phyloP scores from a whole-genome alignment of 371 early-diverging fungal species.

The Apophysomyces sp. region DNA sequence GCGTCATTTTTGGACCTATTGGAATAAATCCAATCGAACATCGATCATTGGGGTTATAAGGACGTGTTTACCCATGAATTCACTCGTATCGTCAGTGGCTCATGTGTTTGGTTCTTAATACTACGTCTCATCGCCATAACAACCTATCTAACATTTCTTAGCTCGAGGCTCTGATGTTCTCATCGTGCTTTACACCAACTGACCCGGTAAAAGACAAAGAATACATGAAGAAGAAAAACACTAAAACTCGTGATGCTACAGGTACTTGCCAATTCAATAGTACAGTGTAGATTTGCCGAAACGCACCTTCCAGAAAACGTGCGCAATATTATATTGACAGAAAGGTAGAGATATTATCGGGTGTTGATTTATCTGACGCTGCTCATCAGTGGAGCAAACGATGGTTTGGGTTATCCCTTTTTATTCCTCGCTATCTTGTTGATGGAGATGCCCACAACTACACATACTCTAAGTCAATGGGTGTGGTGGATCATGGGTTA shows the following conservation, averaged over 20 bases:
- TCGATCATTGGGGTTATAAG: slow-evolving; percentile 38
- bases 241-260: background rate
- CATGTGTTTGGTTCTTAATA: slow-evolving; percentile 33
- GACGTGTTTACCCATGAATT: slow-evolving; percentile 61
- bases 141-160: slow-evolving; percentile 6
- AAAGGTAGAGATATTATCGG: slow-evolving; percentile 46
- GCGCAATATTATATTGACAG: slow-evolving; percentile 83
- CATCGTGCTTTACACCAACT: slow-evolving; percentile 51
- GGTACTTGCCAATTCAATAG: slow-evolving; percentile 88
- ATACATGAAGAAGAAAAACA: background rate
- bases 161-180: slow-evolving; percentile 42
- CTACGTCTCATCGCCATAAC: slow-evolving; percentile 34
- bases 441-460: slow-evolving; percentile 46
- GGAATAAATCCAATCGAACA: slow-evolving; percentile 44
- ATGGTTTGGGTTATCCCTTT: slow-evolving; percentile 88
- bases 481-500: slow-evolving; percentile 69
- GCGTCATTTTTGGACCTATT: slow-evolving; percentile 83
- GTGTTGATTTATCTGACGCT: background rate
- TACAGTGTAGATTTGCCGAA: slow-evolving; percentile 94
- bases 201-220: slow-evolving; percentile 41
- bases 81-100: slow-evolving; percentile 54
- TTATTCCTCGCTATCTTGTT: slow-evolving; percentile 79
- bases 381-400: slow-evolving; percentile 68
- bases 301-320: slow-evolving; percentile 79
- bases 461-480: slow-evolving; percentile 75